Evolutionary conservation across 257 asterid genomes (phyloP), one percentile per base, ranked within the genome.

Genomic region (Eucommia ulmoides): DNA sequence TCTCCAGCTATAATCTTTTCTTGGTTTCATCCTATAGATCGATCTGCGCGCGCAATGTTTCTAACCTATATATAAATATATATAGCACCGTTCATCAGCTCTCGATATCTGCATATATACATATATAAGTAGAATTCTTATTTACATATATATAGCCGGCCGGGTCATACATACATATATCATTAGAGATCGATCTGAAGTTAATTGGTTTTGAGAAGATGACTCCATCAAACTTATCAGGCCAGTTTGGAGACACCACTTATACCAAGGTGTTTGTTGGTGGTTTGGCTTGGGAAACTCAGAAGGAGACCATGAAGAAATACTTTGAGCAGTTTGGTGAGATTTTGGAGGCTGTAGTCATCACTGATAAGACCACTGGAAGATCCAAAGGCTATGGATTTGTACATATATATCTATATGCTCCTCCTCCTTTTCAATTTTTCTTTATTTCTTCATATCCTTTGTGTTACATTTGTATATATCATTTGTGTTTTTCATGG

Each of bases 201-300:
- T n/a, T n/a, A n/a, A n/a, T n/a, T n/a, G n/a, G n/a, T n/a, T n/a
- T n/a, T n/a, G n/a, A n/a, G n/a, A 50, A 41, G 70, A 63, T 77
- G 94, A 78, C 87, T 22, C 76, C 85, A 38, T 62, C 79, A 14
- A 65, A 63, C 67, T 44, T 55, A 22, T 73, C 57, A 12, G 81
- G 78, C 10, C 88, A 76, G 68, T 89, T 85, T 53, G 96, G 97
- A 18, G 97, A 89, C 26, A 89, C 97, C 2, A 88, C 96, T 0
- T 78, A 84, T 69, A 88, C 96, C 9, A 89, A 89, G 65, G 89
- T 89, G 45, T 89, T 89, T 45, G 97, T 89, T 11, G 97, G 98
- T 1, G 98, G 98, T 0, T 66, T 89, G 71, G 98, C 98, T 16
- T 89, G 98, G 98, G 98, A 89, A 78, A 85, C 98, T 33, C 98